Base-by-base conservation (phyloP, 2,329 filamentous ascomycete genomes). In the Acarospora socialis region DNA sequence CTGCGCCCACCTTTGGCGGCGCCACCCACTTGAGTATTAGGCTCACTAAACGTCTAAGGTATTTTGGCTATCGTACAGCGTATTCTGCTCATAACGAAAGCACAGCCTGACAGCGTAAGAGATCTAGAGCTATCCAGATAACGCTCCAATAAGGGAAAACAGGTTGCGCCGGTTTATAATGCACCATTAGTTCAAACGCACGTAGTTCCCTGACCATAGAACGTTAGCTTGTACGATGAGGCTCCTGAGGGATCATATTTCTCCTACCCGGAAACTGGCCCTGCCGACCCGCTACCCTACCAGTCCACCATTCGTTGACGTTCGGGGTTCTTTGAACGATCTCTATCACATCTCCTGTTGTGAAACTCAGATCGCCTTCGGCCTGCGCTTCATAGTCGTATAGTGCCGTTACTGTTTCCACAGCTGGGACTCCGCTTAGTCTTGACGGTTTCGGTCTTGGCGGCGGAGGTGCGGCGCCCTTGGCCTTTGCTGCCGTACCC, bases 321-420 rank as follows among this genome's bases (percentile, higher is more conserved):
- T 93, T 94, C 40, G 70, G 66, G n/a, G 83, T 92, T 44, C 81
- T 70, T 38, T 67, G 68, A 2, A 90, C 54, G 45, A 98, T 86
- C 54, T 95, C 86, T 48, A 98, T 95, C 4, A 79, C 61, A 40
- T 98, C 90, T 4, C 87, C 86, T 0, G 82, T 74, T 12, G 69
- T 70, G 60, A 98, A 98, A 47, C 81, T 92, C 40, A 98, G 61
- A 52, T 98, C 90, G 3, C 86, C 86, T 42, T 92, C 84, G 1
- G 87, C 86, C 53, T 95, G 86, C 4, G 90, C 90, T 40, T 92
- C 82, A 50, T 92, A 98, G 51, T 95, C 90, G 56, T 94, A 98
- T 39, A 98, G 59, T 5, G 90, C 90, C 3, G 84, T 94, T 20
- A 80, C 84, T 1, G 71, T 86, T 55, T 94, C 86, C 0, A 70